A percentile compares a stretch with the other conserved stretches of the same genome.
Evolutionary conservation across 257 asterid species (phyloP).

Genomic region (Craterostigma plantagineum): DNA sequence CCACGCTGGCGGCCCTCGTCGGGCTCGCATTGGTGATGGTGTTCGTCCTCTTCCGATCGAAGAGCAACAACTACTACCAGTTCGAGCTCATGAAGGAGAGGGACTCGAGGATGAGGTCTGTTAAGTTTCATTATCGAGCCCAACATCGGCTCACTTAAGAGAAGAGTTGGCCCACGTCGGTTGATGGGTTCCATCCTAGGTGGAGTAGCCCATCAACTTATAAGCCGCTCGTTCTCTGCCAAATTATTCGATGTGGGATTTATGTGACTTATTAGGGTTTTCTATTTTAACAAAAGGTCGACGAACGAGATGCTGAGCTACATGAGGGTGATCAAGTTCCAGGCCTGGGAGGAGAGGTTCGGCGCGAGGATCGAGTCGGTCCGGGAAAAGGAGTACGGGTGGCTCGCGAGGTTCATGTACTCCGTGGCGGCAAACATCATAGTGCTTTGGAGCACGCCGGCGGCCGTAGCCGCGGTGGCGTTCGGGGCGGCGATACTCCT

Average conservation of each 20-base stretch:
- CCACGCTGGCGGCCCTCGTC: conserved; percentile 31
- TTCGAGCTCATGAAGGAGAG: conserved; percentile 60
- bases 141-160: no score
- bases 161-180: no score
- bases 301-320: conserved; percentile 83
- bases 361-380: conserved; percentile 57
- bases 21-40: conserved; percentile 30
- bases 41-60: conserved; percentile 40
- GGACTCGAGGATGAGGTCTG: conserved; percentile 81
- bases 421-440: conserved; percentile 43
- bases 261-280: no score
- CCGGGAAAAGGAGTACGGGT: conserved; percentile 41
- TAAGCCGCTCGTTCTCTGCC: no score
- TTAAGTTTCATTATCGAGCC: no score
- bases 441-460: conserved; percentile 74
- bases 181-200: no score
- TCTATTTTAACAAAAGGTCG: no score
- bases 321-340: conserved; percentile 87
- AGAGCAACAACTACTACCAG: conserved; percentile 46
- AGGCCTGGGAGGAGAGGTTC: conserved; percentile 95
- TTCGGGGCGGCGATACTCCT: conserved; percentile 55
- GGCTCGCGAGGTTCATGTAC: conserved; percentile 63
- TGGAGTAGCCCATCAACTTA: no score
- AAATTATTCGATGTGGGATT: no score
- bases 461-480: conserved; percentile 45